Evolutionary conservation across 345 rosid species (phyloP).

Genomic region (Viola odorata): DNA sequence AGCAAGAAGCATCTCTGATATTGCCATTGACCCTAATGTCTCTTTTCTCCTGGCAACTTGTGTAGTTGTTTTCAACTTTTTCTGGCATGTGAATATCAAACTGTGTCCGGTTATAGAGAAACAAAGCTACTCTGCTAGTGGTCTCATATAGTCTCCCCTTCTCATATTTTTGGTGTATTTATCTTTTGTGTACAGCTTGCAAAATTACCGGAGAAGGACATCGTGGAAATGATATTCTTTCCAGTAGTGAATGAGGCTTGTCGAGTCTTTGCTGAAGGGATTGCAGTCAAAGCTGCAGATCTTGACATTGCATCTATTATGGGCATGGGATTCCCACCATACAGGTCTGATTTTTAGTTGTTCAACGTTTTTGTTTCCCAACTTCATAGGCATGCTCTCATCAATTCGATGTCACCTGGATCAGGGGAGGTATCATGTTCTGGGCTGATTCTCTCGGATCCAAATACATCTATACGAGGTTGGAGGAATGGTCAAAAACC

Average conservation of each 20-base stretch:
- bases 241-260: conserved; percentile 98
- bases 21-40: conserved; percentile 67
- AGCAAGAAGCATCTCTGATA: conserved; percentile 76
- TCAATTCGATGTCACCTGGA: conserved; percentile 13
- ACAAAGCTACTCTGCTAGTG: no score
- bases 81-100: no score
- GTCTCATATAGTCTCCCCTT: neutral
- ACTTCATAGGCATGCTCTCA: conserved; percentile 1
- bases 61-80: neutral
- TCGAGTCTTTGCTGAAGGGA: conserved; percentile 83
- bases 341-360: conserved; percentile 42
- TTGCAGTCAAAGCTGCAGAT: conserved; percentile 89
- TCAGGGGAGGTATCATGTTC: conserved; percentile 90
- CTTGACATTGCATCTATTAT: conserved; percentile 79
- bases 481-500: conserved; percentile 72
- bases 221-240: conserved; percentile 87
- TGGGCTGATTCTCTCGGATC: conserved; percentile 55
- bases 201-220: conserved; percentile 69
- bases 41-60: neutral
- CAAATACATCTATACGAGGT: conserved; percentile 37
- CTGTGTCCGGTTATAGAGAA: no score
- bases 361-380: neutral
- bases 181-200: conserved; percentile 40
- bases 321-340: conserved; percentile 98
- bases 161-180: neutral